Base-by-base conservation (phyloP, 2,329 filamentous ascomycete genomes). In the Colletotrichum paranaense region DNA sequence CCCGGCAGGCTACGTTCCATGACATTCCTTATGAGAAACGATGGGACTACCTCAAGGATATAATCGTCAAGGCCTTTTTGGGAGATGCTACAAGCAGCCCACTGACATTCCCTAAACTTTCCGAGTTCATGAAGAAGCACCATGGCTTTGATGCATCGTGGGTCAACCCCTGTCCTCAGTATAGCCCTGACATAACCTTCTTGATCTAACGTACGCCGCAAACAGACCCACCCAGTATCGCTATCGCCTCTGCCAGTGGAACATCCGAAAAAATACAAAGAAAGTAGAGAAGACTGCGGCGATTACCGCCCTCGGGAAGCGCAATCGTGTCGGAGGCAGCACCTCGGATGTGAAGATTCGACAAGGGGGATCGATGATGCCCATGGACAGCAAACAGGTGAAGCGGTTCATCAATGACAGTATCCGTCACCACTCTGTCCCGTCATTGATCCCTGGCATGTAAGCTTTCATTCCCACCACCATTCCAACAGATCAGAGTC, bases 321-420 rank as follows among this genome's bases (percentile, higher is more conserved):
- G 73, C 3, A 28, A 35, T 55, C 57, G 42, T 3, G n/a, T 58
- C 3, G 68, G 66, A 1, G 42, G 35, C 6, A 76, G 73, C 14
- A 72, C 63, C 11, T 74, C 74, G 4, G 9, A 74, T 30, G 70
- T 62, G 3, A 26, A 38, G 2, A 64, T 78, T 46, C 38, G 74
- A 1, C 74, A 76, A 67, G 77, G 75, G 1, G 72, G 38, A 1
- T 56, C 65, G n/a, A 19, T 38, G 11, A 78, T 75, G 42, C 4
- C n/a, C 0, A 66, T 78, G 2, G 74, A 77, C 49, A 76, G 74
- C 24, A 77, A 76, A 22, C 74, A 77, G 62, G 58, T 79, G 14
- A 77, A 76, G 62, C 70, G 77, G 11, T 68, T 76, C 30, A 65
- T 78, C 3, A 65, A 72, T 12, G 68, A 76, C 28, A 56, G 26